Percentiles rank a stretch among this genome's conserved stretches.
Evolutionary conservation across 2,329 filamentous ascomycete genomes (phyloP).

Genomic region (Clonostachys chloroleuca): DNA sequence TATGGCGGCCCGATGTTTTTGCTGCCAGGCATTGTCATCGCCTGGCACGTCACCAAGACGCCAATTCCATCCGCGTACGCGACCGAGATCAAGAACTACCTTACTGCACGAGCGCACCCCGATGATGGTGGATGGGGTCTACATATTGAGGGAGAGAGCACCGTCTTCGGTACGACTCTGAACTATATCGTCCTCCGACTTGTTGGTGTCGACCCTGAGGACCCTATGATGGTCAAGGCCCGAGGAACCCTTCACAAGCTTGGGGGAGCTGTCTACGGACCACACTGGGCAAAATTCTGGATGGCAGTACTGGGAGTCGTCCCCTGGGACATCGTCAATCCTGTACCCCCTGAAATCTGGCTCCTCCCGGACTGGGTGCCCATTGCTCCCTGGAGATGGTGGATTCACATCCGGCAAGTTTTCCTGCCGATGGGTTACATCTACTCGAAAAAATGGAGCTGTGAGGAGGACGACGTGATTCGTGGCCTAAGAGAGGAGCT

Average conservation of each 20-base stretch:
- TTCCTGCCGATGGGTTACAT: constrained; percentile 89
- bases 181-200: constrained; percentile 83
- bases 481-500: constrained; percentile 73
- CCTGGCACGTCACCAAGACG: constrained; percentile 86
- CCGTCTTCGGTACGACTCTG: constrained; percentile 83
- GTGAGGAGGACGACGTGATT: constrained; percentile 71
- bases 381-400: constrained; percentile 90
- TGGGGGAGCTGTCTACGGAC: constrained; percentile 77
- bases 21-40: constrained; percentile 77
- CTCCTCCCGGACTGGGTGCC: constrained; percentile 87
- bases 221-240: constrained; percentile 81
- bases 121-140: constrained; percentile 96
- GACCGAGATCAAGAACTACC: constrained; percentile 88
- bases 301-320: constrained; percentile 78
- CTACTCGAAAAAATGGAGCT: constrained; percentile 78
- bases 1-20: constrained; percentile 98
- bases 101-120: constrained; percentile 79
- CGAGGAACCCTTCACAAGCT: constrained; percentile 77
- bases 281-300: constrained; percentile 99
- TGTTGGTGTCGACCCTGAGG: constrained; percentile 77
- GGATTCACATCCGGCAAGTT: constrained; percentile 98
- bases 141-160: constrained; percentile 90
- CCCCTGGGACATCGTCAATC: constrained; percentile 91
- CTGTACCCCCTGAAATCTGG: constrained; percentile 91
- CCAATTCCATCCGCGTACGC: constrained; percentile 76